These are phyloP conservation scores for Psidium friedrichsthalianum DNA, from an alignment of 345 rosid species.

Conservation along the genomic window DNA sequence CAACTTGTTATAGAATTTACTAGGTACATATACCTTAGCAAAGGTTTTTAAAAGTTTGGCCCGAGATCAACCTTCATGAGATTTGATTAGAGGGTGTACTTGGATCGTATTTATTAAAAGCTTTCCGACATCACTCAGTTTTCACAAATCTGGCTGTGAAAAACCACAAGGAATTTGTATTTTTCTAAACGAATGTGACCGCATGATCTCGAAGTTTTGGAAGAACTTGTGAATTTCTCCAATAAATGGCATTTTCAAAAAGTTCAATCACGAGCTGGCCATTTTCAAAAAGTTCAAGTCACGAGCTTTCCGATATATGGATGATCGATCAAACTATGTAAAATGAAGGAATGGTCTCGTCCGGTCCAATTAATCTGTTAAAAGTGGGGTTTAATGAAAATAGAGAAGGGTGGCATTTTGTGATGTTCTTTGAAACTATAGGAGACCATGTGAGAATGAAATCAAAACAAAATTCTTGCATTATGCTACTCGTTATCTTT, in stretches of 20 bases:
- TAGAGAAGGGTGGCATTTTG: not conserved
- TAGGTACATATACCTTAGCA: not conserved
- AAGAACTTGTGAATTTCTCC: not conserved
- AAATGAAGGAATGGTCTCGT: not conserved
- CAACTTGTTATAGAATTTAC: not conserved
- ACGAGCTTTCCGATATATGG: not conserved
- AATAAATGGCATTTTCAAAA: rapidly evolving
- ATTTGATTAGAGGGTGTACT: not conserved
- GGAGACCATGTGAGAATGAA: not conserved
- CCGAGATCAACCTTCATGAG: not conserved
- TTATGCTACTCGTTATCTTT: no score
- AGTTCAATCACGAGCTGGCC: rapidly evolving
- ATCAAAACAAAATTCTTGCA: not conserved
- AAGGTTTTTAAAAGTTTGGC: not conserved
- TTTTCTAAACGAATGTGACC: not conserved
- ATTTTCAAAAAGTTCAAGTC: rapidly evolving
- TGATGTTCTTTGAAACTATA: not conserved
- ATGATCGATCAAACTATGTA: not conserved
- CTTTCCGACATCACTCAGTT: not conserved
- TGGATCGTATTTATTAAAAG: not conserved
- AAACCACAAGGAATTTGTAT: not conserved
- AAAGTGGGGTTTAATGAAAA: not conserved
- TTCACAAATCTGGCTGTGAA: not conserved
- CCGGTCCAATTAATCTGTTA: not conserved
- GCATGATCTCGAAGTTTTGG: not conserved